These are phyloP conservation scores for Kwoniella dendrophila DNA, from an alignment of 768 basidiomycete species.

Conservation along the genomic window DNA sequence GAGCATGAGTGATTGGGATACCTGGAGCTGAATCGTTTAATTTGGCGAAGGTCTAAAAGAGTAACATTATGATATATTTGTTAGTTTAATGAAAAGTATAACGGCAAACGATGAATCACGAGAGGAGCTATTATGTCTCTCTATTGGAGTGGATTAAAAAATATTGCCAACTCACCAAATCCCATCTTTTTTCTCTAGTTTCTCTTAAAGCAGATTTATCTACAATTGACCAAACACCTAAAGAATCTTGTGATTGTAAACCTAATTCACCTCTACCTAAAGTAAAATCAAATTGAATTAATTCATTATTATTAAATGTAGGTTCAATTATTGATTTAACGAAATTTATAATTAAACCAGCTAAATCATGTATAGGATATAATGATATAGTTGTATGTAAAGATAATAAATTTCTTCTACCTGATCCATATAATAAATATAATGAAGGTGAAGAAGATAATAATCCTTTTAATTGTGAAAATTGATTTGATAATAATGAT, in stretches of 20 bases:
- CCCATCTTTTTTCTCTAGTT: conserved; percentile 77
- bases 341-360: conserved; percentile 68
- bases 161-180: conserved; percentile 65
- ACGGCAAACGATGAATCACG: too few species aligned
- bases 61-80: not conserved
- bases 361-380: conserved; percentile 78
- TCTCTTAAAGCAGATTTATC: conserved; percentile 73
- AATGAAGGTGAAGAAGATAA: conserved; percentile 41
- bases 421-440: conserved; percentile 83
- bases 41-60: conserved; percentile 74
- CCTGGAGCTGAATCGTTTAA: conserved; percentile 61
- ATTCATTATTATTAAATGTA: conserved; percentile 69
- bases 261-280: conserved; percentile 60
- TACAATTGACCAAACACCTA: conserved; percentile 81
- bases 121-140: too few species aligned
- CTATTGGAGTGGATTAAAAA: too few species aligned
- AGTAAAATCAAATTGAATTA: conserved; percentile 76
- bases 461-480: conserved; percentile 59
- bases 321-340: conserved; percentile 72
- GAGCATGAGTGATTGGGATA: conserved; percentile 66
- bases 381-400: conserved; percentile 79
- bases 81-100: too few species aligned
- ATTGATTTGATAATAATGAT: conserved; percentile 68
- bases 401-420: conserved; percentile 72
- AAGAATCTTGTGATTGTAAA: conserved; percentile 62